Evolutionary conservation across 805 yeast species (phyloP).

Genomic region (Candida ponderosae): DNA sequence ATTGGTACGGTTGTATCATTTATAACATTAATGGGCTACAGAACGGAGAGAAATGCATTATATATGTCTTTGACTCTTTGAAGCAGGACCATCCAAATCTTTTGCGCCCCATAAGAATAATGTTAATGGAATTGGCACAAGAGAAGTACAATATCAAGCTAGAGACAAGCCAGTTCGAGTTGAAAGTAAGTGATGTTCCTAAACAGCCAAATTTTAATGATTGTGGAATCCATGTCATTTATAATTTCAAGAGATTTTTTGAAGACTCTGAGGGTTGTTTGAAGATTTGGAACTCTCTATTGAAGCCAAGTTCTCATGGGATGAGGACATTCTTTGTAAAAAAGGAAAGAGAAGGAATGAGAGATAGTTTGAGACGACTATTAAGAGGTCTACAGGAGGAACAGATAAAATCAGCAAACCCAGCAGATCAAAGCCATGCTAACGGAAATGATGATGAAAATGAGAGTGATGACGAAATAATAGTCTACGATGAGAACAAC

Average conservation of each 20-base stretch:
- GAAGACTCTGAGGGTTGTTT: constrained; percentile 40
- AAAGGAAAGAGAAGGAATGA: constrained; percentile 19
- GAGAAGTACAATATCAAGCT: constrained; percentile 50
- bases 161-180: constrained; percentile 36
- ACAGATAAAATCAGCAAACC: constrained; percentile 1
- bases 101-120: constrained; percentile 43
- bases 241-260: constrained; percentile 56
- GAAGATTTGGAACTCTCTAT: constrained; percentile 35
- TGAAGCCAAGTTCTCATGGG: constrained; percentile 8
- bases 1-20: constrained; percentile 84
- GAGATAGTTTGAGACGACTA: constrained; percentile 13
- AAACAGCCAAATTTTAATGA: constrained; percentile 85
- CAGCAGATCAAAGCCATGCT: too few relatives aligned
- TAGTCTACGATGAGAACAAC: too few relatives aligned
- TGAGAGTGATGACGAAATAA: too few relatives aligned
- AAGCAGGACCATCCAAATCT: constrained; percentile 49
- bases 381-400: constrained; percentile 13
- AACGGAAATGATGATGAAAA: too few relatives aligned
- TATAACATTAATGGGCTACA: constrained; percentile 36
- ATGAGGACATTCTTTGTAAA: constrained; percentile 14
- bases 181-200: constrained; percentile 55
- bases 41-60: constrained; percentile 7
- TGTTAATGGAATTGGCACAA: constrained; percentile 60
- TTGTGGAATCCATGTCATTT: constrained; percentile 89
- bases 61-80: constrained; percentile 69